Conservation (phyloP, 257 asterid species). For the Cinchona pubescens region DNA sequence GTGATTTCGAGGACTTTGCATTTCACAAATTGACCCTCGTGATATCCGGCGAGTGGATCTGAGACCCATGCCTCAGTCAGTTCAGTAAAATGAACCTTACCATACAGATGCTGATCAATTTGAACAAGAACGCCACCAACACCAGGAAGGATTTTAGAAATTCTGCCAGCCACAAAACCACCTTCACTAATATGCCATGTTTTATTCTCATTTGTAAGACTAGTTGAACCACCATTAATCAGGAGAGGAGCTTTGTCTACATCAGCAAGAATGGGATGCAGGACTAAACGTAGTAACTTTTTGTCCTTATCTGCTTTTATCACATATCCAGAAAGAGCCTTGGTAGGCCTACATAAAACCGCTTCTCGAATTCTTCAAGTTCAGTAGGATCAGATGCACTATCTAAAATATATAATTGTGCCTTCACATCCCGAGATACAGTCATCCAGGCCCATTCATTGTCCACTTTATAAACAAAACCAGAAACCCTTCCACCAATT, state of each 20-base stretch:
- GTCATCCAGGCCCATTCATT: slow-evolving; percentile 75
- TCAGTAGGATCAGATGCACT: slow-evolving; percentile 79
- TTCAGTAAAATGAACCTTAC: slow-evolving; percentile 93
- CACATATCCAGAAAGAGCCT: slow-evolving; percentile 57
- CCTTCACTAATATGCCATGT: slow-evolving; percentile 58
- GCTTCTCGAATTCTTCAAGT: slow-evolving; percentile 64
- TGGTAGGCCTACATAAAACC: slow-evolving; percentile 67
- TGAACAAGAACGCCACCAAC: slow-evolving; percentile 83
- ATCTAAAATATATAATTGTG: slow-evolving; percentile 68
- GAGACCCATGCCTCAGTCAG: slow-evolving; percentile 56
- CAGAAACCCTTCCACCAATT: slow-evolving; percentile 63
- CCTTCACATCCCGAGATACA: slow-evolving; percentile 68
- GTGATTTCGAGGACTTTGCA: slow-evolving; percentile 69
- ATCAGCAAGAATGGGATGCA: slow-evolving; percentile 34
- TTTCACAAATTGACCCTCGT: slow-evolving; percentile 73
- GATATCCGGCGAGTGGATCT: slow-evolving; percentile 74
- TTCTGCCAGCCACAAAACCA: slow-evolving; percentile 69
- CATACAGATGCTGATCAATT: slow-evolving; percentile 61
- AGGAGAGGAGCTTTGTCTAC: slow-evolving; percentile 17
- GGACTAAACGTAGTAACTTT: slow-evolving; percentile 64
- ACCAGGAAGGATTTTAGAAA: slow-evolving; percentile 82
- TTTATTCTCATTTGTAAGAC: slow-evolving; percentile 22
- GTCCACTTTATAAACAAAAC: slow-evolving; percentile 82
- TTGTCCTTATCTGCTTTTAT: slow-evolving; percentile 59
- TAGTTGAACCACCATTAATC: slow-evolving; percentile 25